Percentiles rank a stretch among this genome's conserved stretches.
Evolutionary conservation across 148 eudicot genomes (phyloP).

Genomic region (Fagopyrum homotropicum): DNA sequence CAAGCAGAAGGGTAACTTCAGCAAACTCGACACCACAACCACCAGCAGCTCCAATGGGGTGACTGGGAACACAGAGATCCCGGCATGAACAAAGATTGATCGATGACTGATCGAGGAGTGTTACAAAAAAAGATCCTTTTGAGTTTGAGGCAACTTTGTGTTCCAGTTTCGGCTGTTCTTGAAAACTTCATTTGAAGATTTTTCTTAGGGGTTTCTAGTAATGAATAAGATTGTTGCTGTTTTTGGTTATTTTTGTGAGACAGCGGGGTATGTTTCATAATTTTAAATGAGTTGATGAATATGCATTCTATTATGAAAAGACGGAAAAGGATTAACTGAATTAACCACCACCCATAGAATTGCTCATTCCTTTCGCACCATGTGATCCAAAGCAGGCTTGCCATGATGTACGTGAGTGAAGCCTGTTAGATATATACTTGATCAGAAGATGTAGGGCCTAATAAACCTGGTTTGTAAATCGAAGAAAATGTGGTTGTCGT

Average conservation of each 20-base stretch:
- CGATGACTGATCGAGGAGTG: neutral
- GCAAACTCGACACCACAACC: constrained; percentile 37
- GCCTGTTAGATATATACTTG: too few species aligned
- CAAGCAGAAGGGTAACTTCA: constrained; percentile 86
- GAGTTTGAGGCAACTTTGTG: neutral
- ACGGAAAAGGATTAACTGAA: too few species aligned
- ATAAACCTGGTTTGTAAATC: too few species aligned
- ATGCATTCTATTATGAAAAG: too few species aligned
- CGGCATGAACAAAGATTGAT: neutral
- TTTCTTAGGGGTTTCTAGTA: neutral
- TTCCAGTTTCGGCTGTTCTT: neutral
- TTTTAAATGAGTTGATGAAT: neutral
- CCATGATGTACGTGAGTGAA: too few species aligned
- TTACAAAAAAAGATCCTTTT: neutral
- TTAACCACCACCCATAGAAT: too few species aligned
- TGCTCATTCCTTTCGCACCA: too few species aligned
- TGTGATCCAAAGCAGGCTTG: too few species aligned
- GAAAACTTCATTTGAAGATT: neutral
- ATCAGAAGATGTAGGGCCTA: too few species aligned
- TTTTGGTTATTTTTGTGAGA: neutral
- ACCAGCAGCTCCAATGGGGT: constrained; percentile 8
- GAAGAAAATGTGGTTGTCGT: too few species aligned
- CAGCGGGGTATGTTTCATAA: neutral
- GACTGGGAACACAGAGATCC: constrained; percentile 24
- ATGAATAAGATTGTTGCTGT: neutral